Base-by-base conservation (phyloP, 768 basidiomycete genomes). In the Lactarius deliciosus region DNA sequence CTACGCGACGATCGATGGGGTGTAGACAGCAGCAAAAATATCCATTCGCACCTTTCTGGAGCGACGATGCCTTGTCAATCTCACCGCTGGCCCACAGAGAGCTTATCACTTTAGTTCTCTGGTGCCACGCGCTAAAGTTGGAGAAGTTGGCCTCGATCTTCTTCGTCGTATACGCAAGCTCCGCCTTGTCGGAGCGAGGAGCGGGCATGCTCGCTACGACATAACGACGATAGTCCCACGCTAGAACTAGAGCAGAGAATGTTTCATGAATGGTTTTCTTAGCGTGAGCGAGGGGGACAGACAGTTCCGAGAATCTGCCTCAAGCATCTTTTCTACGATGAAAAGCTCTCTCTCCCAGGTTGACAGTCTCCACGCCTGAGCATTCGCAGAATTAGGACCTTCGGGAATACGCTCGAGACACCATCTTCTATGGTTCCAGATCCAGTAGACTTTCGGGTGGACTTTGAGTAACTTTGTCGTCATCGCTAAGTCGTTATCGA, bases 41-140 rank as follows among this genome's bases (percentile, higher is more conserved):
- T 8, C 66, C 82, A 58, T 71, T 34, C 50, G 8, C 32, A 88
- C 94, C 95, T 76, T 87, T 81, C 73, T 92, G 87, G 71, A 85
- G 86, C 41, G 84, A 85, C 72, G 82, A 80, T 16, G 73, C 61
- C 60, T 82, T 79, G 63, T 88, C 83, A 15, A 85, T 73, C 68
- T 81, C 79, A 20, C 84, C 86, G 36, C 75, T 75, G 41, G 80
- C 81, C 90, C 92, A 94, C 20, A 96, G 73, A 3, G 81, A 81
- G 0, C 81, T 74, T 34, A 92, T 80, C 9, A 94, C 81, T 73
- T 94, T 96, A 1, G 94, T 92, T 40, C 97, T 86, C 71, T 97
- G 95, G 76, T 99, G 97, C 97, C 97, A 99, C 25, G 97, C 97
- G 69, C 94, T 96, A 75, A 97, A 98, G 75, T 99, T 98, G 40